Base-by-base conservation (phyloP, 2,329 filamentous ascomycete genomes). In the Mycogone perniciosa region DNA sequence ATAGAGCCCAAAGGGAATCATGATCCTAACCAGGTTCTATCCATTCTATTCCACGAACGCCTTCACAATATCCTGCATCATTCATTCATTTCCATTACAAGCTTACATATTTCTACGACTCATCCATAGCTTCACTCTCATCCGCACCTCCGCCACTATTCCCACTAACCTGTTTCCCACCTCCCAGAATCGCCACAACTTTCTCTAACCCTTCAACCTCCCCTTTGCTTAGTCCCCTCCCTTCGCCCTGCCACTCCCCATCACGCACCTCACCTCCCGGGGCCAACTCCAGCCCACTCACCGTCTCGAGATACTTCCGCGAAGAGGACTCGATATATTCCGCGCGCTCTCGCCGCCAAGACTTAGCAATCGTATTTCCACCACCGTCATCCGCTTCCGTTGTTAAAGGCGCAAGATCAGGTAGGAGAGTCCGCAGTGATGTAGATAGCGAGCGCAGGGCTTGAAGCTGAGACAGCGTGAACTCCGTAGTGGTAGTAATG, bases 251-350 rank as follows among this genome's bases (percentile, higher is more conserved):
- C 79, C 80, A 82, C 63, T 85, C 80, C 8, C 82, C 82, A 60
- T 84, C 82, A 53, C 79, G 75, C 44, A 85, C 76, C 60, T 82
- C 82, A 8, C 83, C 83, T 53, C 77, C 70, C 5, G 70, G 65
- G 2, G 79, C 82, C 33, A 86, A 65, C 60, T 89, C 85, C 51
- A 91, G 70, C 0, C 86, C 86, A 42, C 82, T 74, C 41, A 81
- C 74, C 30, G 71, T 76, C 70, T 95, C 88, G 38, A 96, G 72
- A 64, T 95, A 88, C 53, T 86, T 77, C 58, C 82, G 76, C 46
- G 88, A 88, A 61, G 90, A 84, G 48, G 79, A 79, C 69, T 96
- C 91, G 44, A 97, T 84, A 65, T 97, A 97, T 57, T 86, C 80
- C 51, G 85, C 76, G 54, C 92, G 76, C 65, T 93, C 84, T 48